Base-by-base conservation (phyloP, 177 flowering plant species). In the Vitis hybrid region DNA sequence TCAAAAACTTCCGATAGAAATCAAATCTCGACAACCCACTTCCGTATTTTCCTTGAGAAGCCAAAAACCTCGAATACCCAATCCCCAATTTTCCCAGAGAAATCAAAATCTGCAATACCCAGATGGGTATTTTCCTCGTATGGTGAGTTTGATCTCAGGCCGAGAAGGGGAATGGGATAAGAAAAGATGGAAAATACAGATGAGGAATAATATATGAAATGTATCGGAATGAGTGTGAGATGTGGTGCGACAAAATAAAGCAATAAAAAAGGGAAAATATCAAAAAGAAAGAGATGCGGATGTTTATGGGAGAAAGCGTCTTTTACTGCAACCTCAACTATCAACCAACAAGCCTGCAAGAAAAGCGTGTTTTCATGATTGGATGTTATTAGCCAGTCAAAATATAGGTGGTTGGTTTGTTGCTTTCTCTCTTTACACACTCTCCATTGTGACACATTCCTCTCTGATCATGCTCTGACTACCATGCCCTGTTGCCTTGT, bases 291-390 rank as follows among this genome's bases (percentile, higher is more conserved):
- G 19, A 10, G 48, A 39, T 19, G 18, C 10, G 16, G 60, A 66
- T 19, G 60, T 53, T 53, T 53, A 21, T 16, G 18, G 57, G 52
- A 50, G 58, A 70, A 22, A 66, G 16, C 67, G 57, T 62, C 63
- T 50, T 64, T 60, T 60, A 60, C 61, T 26, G 39, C 9, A 63
- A 62, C 58, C 71, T 70, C 71, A 70, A 64, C 72, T 39, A 39
- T 39, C 52, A 60, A 67, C 62, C 53, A 67, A 16, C 12, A 1
- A 51, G 7, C 48, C 59, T 64, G 63, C 49, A 49, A 64, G 68
- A 68, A 67, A 71, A 73, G 71, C 71, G 67, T 61, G 74, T 60
- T 69, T 52, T 62, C 70, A 68, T 75, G 70, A 72, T 72, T 68
- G 73, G 73, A 15, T 2, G 62, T 67, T 16, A 66, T 59, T 76